Conservation (phyloP, 148 eudicot species). For the Salicornia ramosissima region DNA sequence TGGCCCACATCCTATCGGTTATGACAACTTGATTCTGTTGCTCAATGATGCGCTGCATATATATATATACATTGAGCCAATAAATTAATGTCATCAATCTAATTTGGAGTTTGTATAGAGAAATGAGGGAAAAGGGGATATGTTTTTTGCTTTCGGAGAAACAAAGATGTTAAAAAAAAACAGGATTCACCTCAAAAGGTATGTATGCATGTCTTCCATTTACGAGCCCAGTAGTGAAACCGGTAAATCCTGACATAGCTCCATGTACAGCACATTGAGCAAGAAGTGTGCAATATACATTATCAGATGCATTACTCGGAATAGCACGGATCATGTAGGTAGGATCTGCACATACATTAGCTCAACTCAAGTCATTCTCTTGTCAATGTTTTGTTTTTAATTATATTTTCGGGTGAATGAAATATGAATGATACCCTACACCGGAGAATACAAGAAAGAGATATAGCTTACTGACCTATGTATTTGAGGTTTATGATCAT, state of each 20-base stretch:
- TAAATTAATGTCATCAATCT: no score
- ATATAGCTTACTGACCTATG: constrained; percentile 37
- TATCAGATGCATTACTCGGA: constrained; percentile 40
- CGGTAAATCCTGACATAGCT: constrained; percentile 48
- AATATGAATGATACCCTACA: no score
- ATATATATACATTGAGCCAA: no score
- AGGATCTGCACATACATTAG: constrained; percentile 26
- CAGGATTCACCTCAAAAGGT: constrained; percentile 27
- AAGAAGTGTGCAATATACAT: constrained; percentile 40
- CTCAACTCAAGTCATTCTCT: no score
- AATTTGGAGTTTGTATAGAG: no score
- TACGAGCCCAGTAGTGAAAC: constrained; percentile 40
- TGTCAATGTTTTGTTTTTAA: no score
- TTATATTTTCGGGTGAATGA: no score
- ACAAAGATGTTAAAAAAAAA: no score
- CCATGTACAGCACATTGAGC: constrained; percentile 46
- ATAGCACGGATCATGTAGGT: constrained; percentile 42
- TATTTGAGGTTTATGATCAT: constrained; percentile 41
- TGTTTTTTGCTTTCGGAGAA: no score
- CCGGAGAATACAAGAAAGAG: no score
- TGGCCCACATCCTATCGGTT: constrained; percentile 72
- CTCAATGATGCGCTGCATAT: constrained; percentile 44
- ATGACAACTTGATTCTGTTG: constrained; percentile 46
- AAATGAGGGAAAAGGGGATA: no score
- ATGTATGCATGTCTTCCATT: constrained; percentile 42